Evolutionary conservation across 768 basidiomycete genomes (phyloP).

Genomic region (Boletus sp.): DNA sequence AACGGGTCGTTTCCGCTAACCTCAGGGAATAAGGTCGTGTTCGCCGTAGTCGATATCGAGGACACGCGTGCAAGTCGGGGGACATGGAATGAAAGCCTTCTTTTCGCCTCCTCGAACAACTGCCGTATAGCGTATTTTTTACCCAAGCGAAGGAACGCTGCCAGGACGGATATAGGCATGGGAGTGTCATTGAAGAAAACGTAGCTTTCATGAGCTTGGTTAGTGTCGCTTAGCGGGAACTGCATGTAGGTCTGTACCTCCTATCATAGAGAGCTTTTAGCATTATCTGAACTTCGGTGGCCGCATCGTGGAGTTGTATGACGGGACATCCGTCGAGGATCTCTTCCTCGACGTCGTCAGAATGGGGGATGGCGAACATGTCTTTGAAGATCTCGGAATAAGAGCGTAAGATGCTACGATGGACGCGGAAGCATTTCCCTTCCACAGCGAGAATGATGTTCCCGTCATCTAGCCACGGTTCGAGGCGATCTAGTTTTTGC

Average conservation of each 20-base stretch:
- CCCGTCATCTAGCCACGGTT: constrained; percentile 32
- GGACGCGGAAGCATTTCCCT: constrained; percentile 31
- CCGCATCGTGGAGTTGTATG: constrained; percentile 14
- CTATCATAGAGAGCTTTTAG: constrained; percentile 22
- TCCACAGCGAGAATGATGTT: constrained; percentile 29
- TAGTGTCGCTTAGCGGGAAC: not conserved
- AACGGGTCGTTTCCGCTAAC: constrained; percentile 8
- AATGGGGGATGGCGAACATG: constrained; percentile 23
- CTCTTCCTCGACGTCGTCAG: not conserved
- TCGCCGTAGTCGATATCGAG: not conserved
- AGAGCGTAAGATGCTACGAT: constrained; percentile 24
- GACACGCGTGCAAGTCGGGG: not conserved
- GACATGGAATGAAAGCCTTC: not conserved
- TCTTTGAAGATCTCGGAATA: constrained; percentile 33
- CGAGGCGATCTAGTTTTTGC: constrained; percentile 3
- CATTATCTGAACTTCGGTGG: constrained; percentile 12
- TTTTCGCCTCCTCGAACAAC: constrained; percentile 9
- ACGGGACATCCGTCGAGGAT: constrained; percentile 22
- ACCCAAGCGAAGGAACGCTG: constrained; percentile 13
- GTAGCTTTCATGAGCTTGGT: constrained; percentile 4
- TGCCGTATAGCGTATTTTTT: constrained; percentile 15
- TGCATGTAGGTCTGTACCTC: not conserved
- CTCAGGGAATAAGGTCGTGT: not conserved
- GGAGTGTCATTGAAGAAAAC: not conserved
- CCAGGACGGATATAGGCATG: constrained; percentile 12